These are phyloP conservation scores for Dipteronia sinensis DNA, from an alignment of 345 rosid species.

Conservation along the genomic window DNA sequence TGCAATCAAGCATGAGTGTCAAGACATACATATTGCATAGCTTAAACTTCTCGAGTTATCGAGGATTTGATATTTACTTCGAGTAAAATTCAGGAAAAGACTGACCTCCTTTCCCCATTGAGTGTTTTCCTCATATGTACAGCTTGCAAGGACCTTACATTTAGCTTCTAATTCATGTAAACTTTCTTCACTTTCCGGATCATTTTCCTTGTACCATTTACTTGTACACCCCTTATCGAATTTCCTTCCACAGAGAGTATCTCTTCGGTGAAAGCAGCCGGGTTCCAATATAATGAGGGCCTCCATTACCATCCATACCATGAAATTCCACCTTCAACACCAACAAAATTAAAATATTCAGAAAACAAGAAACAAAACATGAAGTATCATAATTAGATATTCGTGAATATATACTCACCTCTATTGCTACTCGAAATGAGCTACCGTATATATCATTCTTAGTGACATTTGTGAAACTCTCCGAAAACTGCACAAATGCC, in stretches of 20 bases:
- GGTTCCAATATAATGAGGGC: slow-evolving; percentile 64
- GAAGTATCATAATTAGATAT: no score
- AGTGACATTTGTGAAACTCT: slow-evolving; percentile 50
- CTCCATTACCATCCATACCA: slow-evolving; percentile 74
- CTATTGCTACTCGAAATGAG: neutral
- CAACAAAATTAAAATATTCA: neutral
- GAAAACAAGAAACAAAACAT: no score
- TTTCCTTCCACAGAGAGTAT: slow-evolving; percentile 54
- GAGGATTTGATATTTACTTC: no score
- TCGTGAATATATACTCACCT: slow-evolving; percentile 25
- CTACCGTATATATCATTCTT: neutral
- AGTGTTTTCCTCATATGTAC: slow-evolving; percentile 52
- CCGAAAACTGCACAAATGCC: slow-evolving; percentile 74
- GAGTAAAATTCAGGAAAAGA: no score
- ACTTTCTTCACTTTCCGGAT: slow-evolving; percentile 16
- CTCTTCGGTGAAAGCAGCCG: slow-evolving; percentile 86
- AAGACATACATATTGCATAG: no score
- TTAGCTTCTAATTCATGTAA: slow-evolving; percentile 30
- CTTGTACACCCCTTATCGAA: slow-evolving; percentile 19
- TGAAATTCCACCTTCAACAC: slow-evolving; percentile 54
- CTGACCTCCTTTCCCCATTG: slow-evolving; percentile 78
- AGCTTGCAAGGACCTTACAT: slow-evolving; percentile 55
- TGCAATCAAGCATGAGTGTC: slow-evolving; percentile 28
- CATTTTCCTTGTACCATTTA: slow-evolving; percentile 26
- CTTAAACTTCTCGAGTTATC: no score